These are phyloP conservation scores for Aspergillus ostianus DNA, from an alignment of 495 filamentous ascomycete genomes.

Conservation along the genomic window DNA sequence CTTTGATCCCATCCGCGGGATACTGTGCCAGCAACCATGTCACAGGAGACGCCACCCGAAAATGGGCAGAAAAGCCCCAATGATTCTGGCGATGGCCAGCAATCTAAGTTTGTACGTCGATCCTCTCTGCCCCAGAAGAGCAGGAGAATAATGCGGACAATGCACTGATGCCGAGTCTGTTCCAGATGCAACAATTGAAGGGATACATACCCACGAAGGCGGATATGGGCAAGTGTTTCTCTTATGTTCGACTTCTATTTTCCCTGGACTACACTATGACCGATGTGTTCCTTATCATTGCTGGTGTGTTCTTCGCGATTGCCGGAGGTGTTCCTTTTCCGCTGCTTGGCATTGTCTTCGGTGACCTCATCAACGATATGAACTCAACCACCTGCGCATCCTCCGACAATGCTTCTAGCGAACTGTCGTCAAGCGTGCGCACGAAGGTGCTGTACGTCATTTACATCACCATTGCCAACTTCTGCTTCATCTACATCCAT, in stretches of 20 bases:
- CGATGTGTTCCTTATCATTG: slow-evolving; percentile 29
- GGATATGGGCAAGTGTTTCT: slow-evolving; percentile 20
- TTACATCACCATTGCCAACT: slow-evolving; percentile 60
- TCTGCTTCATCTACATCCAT: slow-evolving; percentile 56
- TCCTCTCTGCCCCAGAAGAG: not conserved
- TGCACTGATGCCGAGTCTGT: not conserved
- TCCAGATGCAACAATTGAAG: slow-evolving; percentile 11
- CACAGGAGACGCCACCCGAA: not conserved
- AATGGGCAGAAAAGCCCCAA: slow-evolving; percentile 4
- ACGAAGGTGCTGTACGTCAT: slow-evolving; percentile 60
- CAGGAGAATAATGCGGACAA: not conserved
- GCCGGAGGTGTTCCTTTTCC: slow-evolving; percentile 65
- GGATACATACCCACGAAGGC: slow-evolving; percentile 22
- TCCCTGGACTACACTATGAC: slow-evolving; percentile 32
- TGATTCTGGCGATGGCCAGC: slow-evolving; percentile 1
- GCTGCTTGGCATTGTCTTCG: slow-evolving; percentile 66
- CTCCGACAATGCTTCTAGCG: slow-evolving; percentile 11
- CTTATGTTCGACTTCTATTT: slow-evolving; percentile 29
- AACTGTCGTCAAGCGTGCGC: slow-evolving; percentile 24
- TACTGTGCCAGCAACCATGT: not conserved
- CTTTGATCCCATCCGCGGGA: not conserved
- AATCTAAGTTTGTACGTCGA: slow-evolving; percentile 1
- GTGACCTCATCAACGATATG: slow-evolving; percentile 57
- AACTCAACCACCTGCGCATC: slow-evolving; percentile 32
- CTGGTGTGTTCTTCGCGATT: slow-evolving; percentile 52